phyloP scores from a whole-genome alignment of 192 early-diverging fungal species.

The Diversispora eburnea region DNA sequence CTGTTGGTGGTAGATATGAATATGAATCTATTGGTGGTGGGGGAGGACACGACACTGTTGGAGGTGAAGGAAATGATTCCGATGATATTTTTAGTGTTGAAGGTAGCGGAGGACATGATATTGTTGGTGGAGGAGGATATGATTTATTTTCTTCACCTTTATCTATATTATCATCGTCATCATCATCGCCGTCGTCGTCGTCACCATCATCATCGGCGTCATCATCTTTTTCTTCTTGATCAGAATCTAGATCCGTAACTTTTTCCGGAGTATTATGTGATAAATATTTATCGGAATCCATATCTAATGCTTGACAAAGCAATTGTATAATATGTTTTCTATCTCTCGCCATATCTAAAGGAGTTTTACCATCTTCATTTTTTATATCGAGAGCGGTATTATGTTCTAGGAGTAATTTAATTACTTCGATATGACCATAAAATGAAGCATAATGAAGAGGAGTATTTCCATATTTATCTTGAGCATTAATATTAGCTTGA shows the following conservation, averaged over 20 bases:
- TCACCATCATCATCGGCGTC: not conserved
- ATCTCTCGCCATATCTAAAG: slow-evolving; percentile 9
- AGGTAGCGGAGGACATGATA: too few relatives aligned
- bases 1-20: too few relatives aligned
- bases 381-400: slow-evolving; percentile 33
- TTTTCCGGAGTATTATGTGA: not conserved
- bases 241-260: not conserved
- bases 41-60: too few relatives aligned
- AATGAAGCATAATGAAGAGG: slow-evolving; percentile 66
- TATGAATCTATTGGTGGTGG: too few relatives aligned
- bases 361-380: slow-evolving; percentile 16
- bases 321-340: slow-evolving; percentile 8
- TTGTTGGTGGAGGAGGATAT: too few relatives aligned
- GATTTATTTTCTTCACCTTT: too few relatives aligned
- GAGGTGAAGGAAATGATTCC: too few relatives aligned
- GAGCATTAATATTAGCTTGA: slow-evolving; percentile 55
- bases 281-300: not conserved
- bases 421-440: slow-evolving; percentile 45
- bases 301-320: not conserved
- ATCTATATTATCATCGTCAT: too few relatives aligned
- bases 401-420: slow-evolving; percentile 45
- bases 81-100: too few relatives aligned
- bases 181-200: too few relatives aligned
- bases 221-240: slow-evolving; percentile 22
- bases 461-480: slow-evolving; percentile 57